phyloP scores from a whole-genome alignment of 768 basidiomycete genomes.

The Suillus placidus region DNA sequence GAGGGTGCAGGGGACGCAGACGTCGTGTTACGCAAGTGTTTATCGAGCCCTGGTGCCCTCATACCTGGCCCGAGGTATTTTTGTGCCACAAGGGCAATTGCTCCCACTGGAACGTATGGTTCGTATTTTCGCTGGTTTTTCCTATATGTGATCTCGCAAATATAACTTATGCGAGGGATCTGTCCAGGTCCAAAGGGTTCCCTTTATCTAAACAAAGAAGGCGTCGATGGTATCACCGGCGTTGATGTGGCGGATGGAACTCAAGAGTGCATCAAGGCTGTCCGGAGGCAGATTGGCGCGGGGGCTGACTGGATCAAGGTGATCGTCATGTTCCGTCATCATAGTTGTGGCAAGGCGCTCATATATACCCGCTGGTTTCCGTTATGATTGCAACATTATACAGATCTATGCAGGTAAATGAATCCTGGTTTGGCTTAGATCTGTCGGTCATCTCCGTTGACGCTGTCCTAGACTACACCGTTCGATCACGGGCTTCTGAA shows the following conservation, averaged over 20 bases:
- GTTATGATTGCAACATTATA: conserved; percentile 6
- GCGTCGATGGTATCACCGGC: conserved; percentile 58
- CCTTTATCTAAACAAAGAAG: conserved; percentile 48
- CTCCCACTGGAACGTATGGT: conserved; percentile 65
- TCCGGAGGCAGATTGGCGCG: conserved; percentile 62
- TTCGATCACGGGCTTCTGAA: conserved; percentile 47
- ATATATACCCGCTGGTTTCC: conserved; percentile 9
- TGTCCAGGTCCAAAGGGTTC: conserved; percentile 54
- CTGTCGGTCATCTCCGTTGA: conserved; percentile 16
- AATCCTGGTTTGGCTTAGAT: conserved; percentile 11
- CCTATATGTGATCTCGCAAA: conserved; percentile 4
- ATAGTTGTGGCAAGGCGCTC: background rate
- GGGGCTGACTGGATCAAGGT: conserved; percentile 75
- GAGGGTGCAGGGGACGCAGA: conserved; percentile 69
- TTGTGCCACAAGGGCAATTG: conserved; percentile 60
- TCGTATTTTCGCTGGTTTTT: conserved; percentile 14
- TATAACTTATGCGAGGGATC: background rate
- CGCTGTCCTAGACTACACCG: conserved; percentile 49
- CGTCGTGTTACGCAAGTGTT: conserved; percentile 56
- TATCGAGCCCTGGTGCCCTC: conserved; percentile 48
- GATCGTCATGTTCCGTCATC: conserved; percentile 6
- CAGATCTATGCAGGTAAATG: conserved; percentile 56
- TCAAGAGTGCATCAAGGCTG: conserved; percentile 55
- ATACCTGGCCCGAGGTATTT: conserved; percentile 68
- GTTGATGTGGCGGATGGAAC: conserved; percentile 62